Evolutionary conservation across 225 moss, liverwort and hornwort genomes (phyloP), one percentile per base, ranked within the genome.

Genomic region (Pseudisothecium myosuroides): DNA sequence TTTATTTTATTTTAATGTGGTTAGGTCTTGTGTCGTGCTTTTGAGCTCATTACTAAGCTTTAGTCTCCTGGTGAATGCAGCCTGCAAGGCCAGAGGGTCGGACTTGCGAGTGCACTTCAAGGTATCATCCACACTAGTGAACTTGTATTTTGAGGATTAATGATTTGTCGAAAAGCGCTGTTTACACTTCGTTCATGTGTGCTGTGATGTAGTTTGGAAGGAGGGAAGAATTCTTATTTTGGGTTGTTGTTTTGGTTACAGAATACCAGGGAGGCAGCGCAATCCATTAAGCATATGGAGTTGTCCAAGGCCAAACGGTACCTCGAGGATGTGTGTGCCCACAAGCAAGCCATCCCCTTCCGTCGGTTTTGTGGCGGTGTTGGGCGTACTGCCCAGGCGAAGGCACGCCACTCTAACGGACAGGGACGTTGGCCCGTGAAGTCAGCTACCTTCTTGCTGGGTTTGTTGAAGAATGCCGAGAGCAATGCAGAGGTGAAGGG

Each of bases 351-450:
- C 37, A 93, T 96, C 85, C 96, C 96, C 73, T 98, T 96, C 90
- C 94, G 95, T 28, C 91, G 98, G 73, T 96, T 96, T 85, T 96
- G 95, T 83, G 96, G 96, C 74, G 96, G 95, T 82, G 98, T 98
- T 77, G 98, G 98, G 49, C 95, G 96, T 36, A 98, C 98, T 83
- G 95, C 95, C 19, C 96, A 96, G 90, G 98, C 92, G 23, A 98
- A 98, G 89, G 94, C 95, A 65, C 94, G 96, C 9, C 96, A 98
- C 81, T 96, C 91, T 18, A 98, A 96, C 31, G 95, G 95, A 29
- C 96, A 98, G 90, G 98, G 96, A 76, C 95, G 96, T 24, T 98
- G 98, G 98, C 96, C 95, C 12, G 96, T 96, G 85, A 96, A 98
- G 90, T 98, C 98, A 41, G 98, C 96, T 10, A 95, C 92, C 31